phyloP scores from a whole-genome alignment of 2,329 filamentous ascomycete genomes.

The Fusarium nodosum region DNA sequence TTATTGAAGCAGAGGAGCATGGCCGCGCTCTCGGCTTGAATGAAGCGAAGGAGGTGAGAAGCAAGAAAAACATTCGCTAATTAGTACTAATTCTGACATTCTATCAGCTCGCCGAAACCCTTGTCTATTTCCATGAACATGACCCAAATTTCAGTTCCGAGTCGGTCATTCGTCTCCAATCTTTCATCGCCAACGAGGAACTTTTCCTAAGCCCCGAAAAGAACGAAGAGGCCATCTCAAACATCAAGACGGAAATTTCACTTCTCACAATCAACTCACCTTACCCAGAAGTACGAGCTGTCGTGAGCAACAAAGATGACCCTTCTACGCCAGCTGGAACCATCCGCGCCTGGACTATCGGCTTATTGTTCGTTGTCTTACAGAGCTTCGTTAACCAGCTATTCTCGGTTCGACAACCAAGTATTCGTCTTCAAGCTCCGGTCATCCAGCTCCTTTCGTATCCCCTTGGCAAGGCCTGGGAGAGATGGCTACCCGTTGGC shows the following conservation, averaged over 20 bases:
- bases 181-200: conserved; percentile 41
- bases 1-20: conserved; percentile 39
- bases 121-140: conserved; percentile 39
- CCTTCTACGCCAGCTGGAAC: conserved; percentile 64
- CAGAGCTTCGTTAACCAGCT: conserved; percentile 67
- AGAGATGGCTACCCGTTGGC: conserved; percentile 60
- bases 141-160: conserved; percentile 45
- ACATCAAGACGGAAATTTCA: conserved; percentile 67
- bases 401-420: conserved; percentile 67
- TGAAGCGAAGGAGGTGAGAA: conserved; percentile 26
- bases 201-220: conserved; percentile 55
- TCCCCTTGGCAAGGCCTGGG: conserved; percentile 61
- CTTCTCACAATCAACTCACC: conserved; percentile 68
- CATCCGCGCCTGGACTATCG: conserved; percentile 66
- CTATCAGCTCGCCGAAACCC: conserved; percentile 26
- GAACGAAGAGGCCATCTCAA: conserved; percentile 59
- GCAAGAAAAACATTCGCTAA: fast-evolving
- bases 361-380: conserved; percentile 61
- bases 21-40: conserved; percentile 16
- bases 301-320: conserved; percentile 68
- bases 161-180: conserved; percentile 29
- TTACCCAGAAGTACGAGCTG: conserved; percentile 67
- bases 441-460: conserved; percentile 67
- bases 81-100: not conserved
- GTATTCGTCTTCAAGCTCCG: conserved; percentile 64